Base-by-base conservation (phyloP, 2,329 filamentous ascomycete species). In the Lasiodiplodia theobromae region DNA sequence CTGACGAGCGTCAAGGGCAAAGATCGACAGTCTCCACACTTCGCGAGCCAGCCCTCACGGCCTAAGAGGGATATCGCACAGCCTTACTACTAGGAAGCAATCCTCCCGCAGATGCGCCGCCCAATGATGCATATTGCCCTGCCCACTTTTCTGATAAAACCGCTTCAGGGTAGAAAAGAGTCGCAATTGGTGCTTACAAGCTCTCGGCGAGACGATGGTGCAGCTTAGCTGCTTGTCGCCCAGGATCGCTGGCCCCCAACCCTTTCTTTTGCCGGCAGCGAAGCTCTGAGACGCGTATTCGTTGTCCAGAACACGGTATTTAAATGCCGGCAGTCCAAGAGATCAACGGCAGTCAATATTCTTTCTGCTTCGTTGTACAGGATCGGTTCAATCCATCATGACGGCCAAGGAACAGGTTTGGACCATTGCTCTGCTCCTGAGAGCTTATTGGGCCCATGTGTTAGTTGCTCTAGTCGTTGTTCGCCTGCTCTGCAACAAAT, bases 401-500 rank as follows among this genome's bases (percentile, higher is more conserved):
- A 31, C 60, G 10, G 7, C 37, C 47, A 8, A 18, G n/a, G 44
- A 64, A 12, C 18, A 21, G 4, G 6, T 21, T 2, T 25, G 44
- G 4, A 8, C 53, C 5, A 14, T 23, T 10, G 2, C 21, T 6
- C 40, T 40, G 23, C 6, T 40, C 23, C 23, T 51, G 16, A 58
- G 25, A 40, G n/a, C 53, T 2, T 38, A 67, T 14, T 34, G 7
- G 5, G 12, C 25, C 11, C 18, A 34, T 21, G 12, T 58, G 16
- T 21, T 68, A 3, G 3, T 68, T 16, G 23, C 18, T 7, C 28
- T 34, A 1, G 4, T 68, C 5, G 56, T 31, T 1, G n/a, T 44
- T 34, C 56, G 56, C n/a, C 66, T 68, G 10, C 56, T 62, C 23
- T 47, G 21, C 56, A 62, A 68, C 23, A 62, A 62, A n/a, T 68